Base-by-base conservation (phyloP, 345 rosid genomes). In the Hypericum perforatum region DNA sequence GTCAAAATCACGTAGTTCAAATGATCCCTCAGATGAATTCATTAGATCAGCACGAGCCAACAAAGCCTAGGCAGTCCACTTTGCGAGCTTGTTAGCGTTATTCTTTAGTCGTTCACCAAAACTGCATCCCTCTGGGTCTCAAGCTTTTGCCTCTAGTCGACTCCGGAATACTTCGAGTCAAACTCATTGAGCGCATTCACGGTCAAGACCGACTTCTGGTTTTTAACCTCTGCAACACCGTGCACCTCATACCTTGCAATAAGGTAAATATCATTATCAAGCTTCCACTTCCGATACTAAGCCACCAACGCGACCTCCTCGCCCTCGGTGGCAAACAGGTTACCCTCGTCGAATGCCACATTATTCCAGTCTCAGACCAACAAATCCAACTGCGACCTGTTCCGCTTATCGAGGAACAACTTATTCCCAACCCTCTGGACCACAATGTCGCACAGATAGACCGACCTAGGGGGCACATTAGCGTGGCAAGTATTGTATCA, bases 121-220 rank as follows among this genome's bases (percentile, higher is more conserved):
- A n/a, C n/a, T n/a, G n/a, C n/a, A n/a, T n/a, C n/a, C n/a, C n/a
- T n/a, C 60, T 94, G 99, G 9, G 99, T 86, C 71, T 94, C 99
- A 58, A 94, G 61, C 77, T 94, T 94, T 86, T 89, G 97, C 63
- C 95, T 86, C 99, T 94, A 94, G 60, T 94, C 99, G 59, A 94
- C 89, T 56, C 97, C 97, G 3, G 97, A 92, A 59, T 89, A 89
- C 42, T 92, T 92, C 0, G 95, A 63, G 78, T 92, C 97, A 39
- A 92, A 92, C 82, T 92, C 99, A 37, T 89, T 89, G 5, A 92
- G 91, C 0, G 99, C 94, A 70, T 92, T 92, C 74, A 82, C 49
- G 10, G 99, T 86, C 69, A 92, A 69, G 58, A 80, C 89, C 0
- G 85, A 79, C 60, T 75, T 82, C 71, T 82, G 87, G 53, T 86